phyloP scores from a whole-genome alignment of 345 rosid species.

The Hibiscus trionum region DNA sequence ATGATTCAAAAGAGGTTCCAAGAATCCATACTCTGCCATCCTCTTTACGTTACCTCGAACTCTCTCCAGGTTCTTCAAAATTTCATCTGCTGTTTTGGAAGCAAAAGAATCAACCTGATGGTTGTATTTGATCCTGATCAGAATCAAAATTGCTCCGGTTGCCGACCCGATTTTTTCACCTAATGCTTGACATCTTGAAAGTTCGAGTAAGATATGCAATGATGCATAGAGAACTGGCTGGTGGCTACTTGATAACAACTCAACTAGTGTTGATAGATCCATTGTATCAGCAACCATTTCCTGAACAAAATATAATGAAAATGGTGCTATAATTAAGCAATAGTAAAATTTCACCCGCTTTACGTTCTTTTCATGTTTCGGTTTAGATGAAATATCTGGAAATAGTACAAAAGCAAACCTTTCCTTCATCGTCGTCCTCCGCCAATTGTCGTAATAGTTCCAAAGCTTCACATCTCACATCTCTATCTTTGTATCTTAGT shows the following conservation, averaged over 20 bases:
- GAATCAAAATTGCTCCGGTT: constrained; percentile 67
- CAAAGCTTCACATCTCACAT: constrained; percentile 51
- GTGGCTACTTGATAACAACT: constrained; percentile 62
- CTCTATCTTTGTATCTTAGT: constrained; percentile 38
- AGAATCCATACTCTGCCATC: constrained; percentile 83
- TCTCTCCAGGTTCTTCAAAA: constrained; percentile 54
- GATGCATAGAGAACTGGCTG: constrained; percentile 44
- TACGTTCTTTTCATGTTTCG: not conserved
- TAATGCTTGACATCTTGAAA: constrained; percentile 43
- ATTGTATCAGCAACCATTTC: constrained; percentile 46
- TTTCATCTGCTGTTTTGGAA: constrained; percentile 50
- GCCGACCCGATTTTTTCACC: constrained; percentile 50
- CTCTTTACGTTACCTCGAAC: constrained; percentile 50
- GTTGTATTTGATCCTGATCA: constrained; percentile 57
- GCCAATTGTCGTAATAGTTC: constrained; percentile 45
- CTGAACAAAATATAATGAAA: constrained; percentile 27
- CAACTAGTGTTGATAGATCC: constrained; percentile 42
- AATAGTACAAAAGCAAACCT: constrained; percentile 41
- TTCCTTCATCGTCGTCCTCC: constrained; percentile 43
- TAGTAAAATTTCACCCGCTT: not conserved
- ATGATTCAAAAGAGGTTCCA: constrained; percentile 74
- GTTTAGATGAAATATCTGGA: not conserved
- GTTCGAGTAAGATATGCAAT: constrained; percentile 55
- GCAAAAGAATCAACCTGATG: constrained; percentile 39
- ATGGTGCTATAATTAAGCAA: not conserved